Base-by-base conservation (phyloP, 257 asterid species). In the Solanum piurae region DNA sequence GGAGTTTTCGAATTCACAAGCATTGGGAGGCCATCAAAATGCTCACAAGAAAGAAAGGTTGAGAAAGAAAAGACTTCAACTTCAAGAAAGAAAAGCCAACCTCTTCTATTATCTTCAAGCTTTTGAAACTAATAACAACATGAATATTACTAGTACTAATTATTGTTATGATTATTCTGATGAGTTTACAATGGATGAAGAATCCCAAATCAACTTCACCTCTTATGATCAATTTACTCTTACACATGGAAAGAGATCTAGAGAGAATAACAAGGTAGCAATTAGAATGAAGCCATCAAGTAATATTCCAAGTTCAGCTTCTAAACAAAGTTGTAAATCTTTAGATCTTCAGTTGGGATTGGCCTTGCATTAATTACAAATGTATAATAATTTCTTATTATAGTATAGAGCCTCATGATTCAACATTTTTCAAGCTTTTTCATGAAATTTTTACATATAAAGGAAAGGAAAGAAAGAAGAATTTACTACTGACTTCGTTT, bases 41-140 rank as follows among this genome's bases (percentile, higher is more conserved):
- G 99, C 99, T 4, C 99, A 96, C 92, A 96, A 94, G 89, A 96
- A 95, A 94, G 99, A 96, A 82, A 95, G 99, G 82, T 62, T 95
- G 97, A 94, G 89, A 95, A 94, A 94, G 31, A 96, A 96, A 83
- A 94, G 93, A 90, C 84, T 94, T 49, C 98, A 94, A 71, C 91
- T 95, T 86, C 98, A 94, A 92, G 97, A 94, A 91, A 95, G 95
- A 89, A 94, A 93, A 87, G 95, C 95, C 23, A 93, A 88, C 90
- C 88, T 94, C 87, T 91, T 87, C 88, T 91, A 91, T 87, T 95
- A 91, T 74, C 92, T 94, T 86, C 98, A 95, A 46, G 97, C 95
- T 31, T 89, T 91, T 79, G 71, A 86, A 64, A 87, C 12, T 55
- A 73, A 11, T 37, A 72, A 85, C 60, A 73, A 74, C 38, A 68